A percentile compares a stretch with the other conserved stretches of the same genome.
Conservation (phyloP, 257 asterid species). For the Solanum virginianum region DNA sequence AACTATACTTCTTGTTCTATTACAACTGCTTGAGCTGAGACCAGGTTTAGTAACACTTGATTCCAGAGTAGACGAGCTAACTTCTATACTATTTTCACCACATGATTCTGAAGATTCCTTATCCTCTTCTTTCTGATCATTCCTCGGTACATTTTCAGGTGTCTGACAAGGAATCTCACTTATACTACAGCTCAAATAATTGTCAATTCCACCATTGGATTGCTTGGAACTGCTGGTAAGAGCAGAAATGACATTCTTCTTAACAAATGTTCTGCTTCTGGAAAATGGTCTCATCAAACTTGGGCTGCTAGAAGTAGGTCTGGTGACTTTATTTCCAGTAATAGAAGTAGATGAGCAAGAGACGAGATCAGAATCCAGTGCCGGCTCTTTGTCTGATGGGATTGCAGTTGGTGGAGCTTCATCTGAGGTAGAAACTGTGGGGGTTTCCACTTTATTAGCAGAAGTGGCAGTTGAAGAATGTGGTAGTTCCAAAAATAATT, state of each 20-base stretch:
- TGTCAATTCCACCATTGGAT: conserved; percentile 10
- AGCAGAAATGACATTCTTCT: conserved; percentile 27
- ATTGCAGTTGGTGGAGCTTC: conserved; percentile 13
- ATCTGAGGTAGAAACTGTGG: conserved; percentile 1
- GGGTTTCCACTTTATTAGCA: conserved; percentile 14
- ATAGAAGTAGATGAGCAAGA: conserved; percentile 14
- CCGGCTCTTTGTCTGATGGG: conserved; percentile 12
- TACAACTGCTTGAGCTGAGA: conserved; percentile 4
- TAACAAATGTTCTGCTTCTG: conserved; percentile 26
- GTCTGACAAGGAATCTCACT: conserved; percentile 14
- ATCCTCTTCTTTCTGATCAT: conserved; percentile 12
- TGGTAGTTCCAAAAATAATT: conserved; percentile 1
- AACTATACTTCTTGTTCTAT: conserved; percentile 24
- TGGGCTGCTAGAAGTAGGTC: conserved; percentile 17
- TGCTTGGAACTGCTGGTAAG: conserved; percentile 14
- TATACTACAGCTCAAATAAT: neutral
- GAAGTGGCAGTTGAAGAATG: conserved; percentile 6
- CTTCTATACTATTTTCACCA: conserved; percentile 10
- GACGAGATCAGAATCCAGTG: conserved; percentile 8
- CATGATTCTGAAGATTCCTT: conserved; percentile 23
- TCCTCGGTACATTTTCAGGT: conserved; percentile 12
- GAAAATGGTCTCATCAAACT: conserved; percentile 17
- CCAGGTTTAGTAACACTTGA: conserved; percentile 9
- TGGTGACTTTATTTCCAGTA: conserved; percentile 15
- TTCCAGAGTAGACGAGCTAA: conserved; percentile 12